Percentiles rank a stretch among this genome's conserved stretches.
phyloP scores from a whole-genome alignment of 768 basidiomycete genomes.

The Lactarius tabidus region DNA sequence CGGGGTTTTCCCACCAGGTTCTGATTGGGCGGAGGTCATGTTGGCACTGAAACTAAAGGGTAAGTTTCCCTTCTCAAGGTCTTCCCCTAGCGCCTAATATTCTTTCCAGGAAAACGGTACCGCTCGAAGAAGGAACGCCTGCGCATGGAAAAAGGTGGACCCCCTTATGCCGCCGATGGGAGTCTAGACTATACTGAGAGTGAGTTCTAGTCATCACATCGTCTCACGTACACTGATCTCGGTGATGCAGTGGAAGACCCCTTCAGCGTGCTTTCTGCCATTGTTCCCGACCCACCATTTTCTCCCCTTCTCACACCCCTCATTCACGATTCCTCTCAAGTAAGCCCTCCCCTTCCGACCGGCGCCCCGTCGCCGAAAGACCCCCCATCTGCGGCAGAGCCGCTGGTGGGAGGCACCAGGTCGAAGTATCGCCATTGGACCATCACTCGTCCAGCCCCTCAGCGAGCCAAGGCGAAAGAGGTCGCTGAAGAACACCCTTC shows the following conservation, averaged over 20 bases:
- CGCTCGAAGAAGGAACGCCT: conserved; percentile 78
- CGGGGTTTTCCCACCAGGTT: conserved; percentile 64
- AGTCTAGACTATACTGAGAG: conserved; percentile 72
- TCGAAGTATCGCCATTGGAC: conserved; percentile 57
- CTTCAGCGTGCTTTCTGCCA: conserved; percentile 58
- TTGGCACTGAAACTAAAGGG: conserved; percentile 73
- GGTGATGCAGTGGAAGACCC: conserved; percentile 67
- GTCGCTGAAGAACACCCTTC: conserved; percentile 41
- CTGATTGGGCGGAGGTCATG: conserved; percentile 71
- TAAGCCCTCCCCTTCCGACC: conserved; percentile 30
- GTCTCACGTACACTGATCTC: conserved; percentile 15
- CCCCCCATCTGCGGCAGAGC: conserved; percentile 19
- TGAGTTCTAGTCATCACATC: conserved; percentile 35
- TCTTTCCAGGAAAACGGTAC: conserved; percentile 62
- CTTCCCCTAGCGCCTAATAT: background rate
- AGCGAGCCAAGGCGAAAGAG: conserved; percentile 48
- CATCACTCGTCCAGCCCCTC: conserved; percentile 47
- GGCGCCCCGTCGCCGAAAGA: conserved; percentile 32
- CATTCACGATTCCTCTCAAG: conserved; percentile 34
- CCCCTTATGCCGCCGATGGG: conserved; percentile 67
- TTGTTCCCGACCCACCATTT: conserved; percentile 56
- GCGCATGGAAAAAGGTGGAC: conserved; percentile 72
- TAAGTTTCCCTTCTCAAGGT: conserved; percentile 27
- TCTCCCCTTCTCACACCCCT: conserved; percentile 57
- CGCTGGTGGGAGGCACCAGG: conserved; percentile 11